Evolutionary conservation across 2,329 filamentous ascomycete species (phyloP), one percentile per base, ranked within the genome.

Genomic region (Venturia oleaginea): DNA sequence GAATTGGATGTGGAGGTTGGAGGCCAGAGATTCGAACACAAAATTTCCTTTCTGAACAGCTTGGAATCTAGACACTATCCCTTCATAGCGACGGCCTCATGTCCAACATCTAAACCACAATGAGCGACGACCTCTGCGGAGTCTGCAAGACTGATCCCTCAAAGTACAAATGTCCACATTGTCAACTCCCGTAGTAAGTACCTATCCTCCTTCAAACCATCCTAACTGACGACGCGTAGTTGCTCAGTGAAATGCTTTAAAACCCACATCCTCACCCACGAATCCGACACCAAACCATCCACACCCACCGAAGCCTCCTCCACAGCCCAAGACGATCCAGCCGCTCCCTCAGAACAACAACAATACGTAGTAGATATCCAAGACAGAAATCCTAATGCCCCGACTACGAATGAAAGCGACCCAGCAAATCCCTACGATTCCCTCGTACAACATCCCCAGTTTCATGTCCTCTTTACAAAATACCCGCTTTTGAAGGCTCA

Each of bases 141-240:
- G 72, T 81, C n/a, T 81, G 79, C 70, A 69, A 74, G 48, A 70
- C 70, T 27, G 69, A 72, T 59, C 73, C 75, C n/a, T 77, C 77
- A 59, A 81, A 80, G 69, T 81, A 81, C 74, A 80, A 79, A 72
- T 81, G 79, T 68, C 77, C 78, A n/a, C 74, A 75, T 24, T 81
- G 79, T 68, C 70, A 75, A 65, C 67, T 79, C 38, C 77, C 75
- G 70, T 81, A 80, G 78, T 80, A 70, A 27, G 73, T 68, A 34
- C 42, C 40, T 34, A 27, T 32, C 43, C 27, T 48, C 32, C 11
- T 24, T 34, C 19, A 27, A 19, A 17, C 55, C 13, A 19, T 34
- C 40, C 42, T 38, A 42, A 32, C 60, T 63, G 59, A 63, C 48
- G 24, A 30, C n/a, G 32, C 24, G 1, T 27, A 76, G 73, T 67